Evolutionary conservation across 805 yeast genomes (phyloP), one percentile per base, ranked within the genome.

Genomic region (Myxozyma udenii): DNA sequence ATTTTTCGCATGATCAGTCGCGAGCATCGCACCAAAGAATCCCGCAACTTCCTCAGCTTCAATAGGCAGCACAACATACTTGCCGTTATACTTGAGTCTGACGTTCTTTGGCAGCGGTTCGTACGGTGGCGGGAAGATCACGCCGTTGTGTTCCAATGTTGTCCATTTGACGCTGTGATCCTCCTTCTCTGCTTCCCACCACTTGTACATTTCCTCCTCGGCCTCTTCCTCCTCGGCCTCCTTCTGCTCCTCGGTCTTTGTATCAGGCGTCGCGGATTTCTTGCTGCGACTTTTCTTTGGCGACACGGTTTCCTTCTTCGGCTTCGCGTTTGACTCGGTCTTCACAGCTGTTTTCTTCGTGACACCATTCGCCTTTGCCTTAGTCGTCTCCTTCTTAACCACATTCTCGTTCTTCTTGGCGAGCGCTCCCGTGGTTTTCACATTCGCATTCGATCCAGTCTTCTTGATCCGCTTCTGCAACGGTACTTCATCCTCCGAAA

Each of bases 21-120:
- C 89, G 40, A 90, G 57, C 80, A 91, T 76, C 4, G 96, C 96
- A 7, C 85, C 98, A 68, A 77, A 91, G 64, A 89, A 91, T 0
- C 96, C 97, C 0, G 97, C 98, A 32, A 91, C 96, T 68, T 91
- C 98, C 69, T 91, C 98, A 1, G 96, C 97, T 50, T 76, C 85
- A 0, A 73, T 70, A 1, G 96, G 91, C 51, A 91, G 73, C 25
- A 73, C 73, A 0, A 90, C 90, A 0, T 93, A 86, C 58, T 78
- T 75, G 0, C 87, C 87, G 60, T 85, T 84, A 63, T 91, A 90
- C 52, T 79, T 76, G 47, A 91, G 62, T 64, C 85, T 87, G 36
- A 90, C 85, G 62, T 79, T 77, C 3, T 78, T 71, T 0, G 98
- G 98, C 40, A 91, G 71, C 2, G 93, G 89, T 64, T 84, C 90